Evolutionary conservation across 176 grass and related monocot species (phyloP).

Genomic region (Chloris gayana): DNA sequence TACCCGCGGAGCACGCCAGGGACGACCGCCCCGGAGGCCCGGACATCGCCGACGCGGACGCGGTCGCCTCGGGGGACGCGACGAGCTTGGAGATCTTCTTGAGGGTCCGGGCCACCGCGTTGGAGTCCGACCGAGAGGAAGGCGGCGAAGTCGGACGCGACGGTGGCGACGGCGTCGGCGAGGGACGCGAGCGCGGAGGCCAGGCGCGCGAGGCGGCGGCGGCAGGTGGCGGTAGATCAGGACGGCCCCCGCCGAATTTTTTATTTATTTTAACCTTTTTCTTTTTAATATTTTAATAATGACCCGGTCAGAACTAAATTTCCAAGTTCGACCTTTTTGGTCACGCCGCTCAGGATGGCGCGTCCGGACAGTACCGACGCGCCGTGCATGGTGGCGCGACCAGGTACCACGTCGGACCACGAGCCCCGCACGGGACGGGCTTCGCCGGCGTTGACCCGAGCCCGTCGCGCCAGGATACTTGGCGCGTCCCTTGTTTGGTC

Average conservation of each 20-base stretch:
- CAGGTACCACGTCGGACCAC: too few species aligned
- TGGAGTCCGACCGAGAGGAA: conserved; percentile 58
- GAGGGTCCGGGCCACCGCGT: conserved; percentile 46
- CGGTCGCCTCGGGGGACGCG: conserved; percentile 54
- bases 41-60: conserved; percentile 56
- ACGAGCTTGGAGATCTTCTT: conserved; percentile 63
- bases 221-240: conserved; percentile 64
- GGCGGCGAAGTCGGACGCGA: conserved; percentile 49
- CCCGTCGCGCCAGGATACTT: too few species aligned
- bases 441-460: too few species aligned
- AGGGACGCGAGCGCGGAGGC: conserved; percentile 49
- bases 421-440: too few species aligned
- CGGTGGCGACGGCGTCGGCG: conserved; percentile 53
- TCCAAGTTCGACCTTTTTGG: too few species aligned
- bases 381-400: too few species aligned
- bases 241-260: conserved; percentile 30
- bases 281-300: too few species aligned
- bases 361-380: too few species aligned
- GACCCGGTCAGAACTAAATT: too few species aligned
- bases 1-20: conserved; percentile 54
- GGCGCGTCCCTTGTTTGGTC: too few species aligned
- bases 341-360: too few species aligned
- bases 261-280: too few species aligned
- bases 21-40: conserved; percentile 57
- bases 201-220: conserved; percentile 53